Conservation (phyloP, 768 basidiomycete genomes). For the Grammothele lineata region DNA sequence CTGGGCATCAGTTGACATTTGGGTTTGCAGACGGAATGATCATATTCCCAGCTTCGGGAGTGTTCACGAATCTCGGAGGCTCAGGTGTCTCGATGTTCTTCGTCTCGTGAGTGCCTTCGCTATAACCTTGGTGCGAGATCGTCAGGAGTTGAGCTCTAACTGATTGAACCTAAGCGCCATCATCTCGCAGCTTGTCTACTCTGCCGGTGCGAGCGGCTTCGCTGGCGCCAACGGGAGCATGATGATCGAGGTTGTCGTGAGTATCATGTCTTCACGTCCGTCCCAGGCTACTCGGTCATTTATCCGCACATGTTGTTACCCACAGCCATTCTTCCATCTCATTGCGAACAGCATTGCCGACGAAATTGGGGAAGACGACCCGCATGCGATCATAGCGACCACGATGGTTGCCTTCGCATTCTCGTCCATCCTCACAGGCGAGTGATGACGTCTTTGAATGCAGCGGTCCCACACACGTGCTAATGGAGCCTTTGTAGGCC, state of each 20-base stretch:
- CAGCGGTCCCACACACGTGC: background rate
- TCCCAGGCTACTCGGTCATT: too few species aligned
- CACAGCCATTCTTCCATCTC: conserved; percentile 92
- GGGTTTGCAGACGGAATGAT: conserved; percentile 87
- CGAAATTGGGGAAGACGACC: conserved; percentile 67
- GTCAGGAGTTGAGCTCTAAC: too few species aligned
- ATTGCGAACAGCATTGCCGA: conserved; percentile 72
- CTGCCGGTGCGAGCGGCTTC: conserved; percentile 84
- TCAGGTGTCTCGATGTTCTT: conserved; percentile 97
- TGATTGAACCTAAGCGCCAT: conserved; percentile 46
- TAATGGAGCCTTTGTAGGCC: conserved; percentile 46
- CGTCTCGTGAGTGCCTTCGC: conserved; percentile 49
- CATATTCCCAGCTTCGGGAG: conserved; percentile 81
- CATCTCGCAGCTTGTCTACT: conserved; percentile 80
- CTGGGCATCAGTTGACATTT: too few species aligned
- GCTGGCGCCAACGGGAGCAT: conserved; percentile 89
- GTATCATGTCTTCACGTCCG: conserved; percentile 32
- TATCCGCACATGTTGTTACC: background rate
- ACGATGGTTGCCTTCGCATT: conserved; percentile 87
- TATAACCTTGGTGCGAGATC: background rate
- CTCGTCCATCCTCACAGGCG: conserved; percentile 84
- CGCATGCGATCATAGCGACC: conserved; percentile 78
- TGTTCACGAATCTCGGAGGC: conserved; percentile 78
- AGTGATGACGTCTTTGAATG: conserved; percentile 12
- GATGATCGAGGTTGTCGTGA: conserved; percentile 98